Evolutionary conservation across 208 protist genomes (phyloP).

Genomic region (Acanthamoeba culbertsoni): DNA sequence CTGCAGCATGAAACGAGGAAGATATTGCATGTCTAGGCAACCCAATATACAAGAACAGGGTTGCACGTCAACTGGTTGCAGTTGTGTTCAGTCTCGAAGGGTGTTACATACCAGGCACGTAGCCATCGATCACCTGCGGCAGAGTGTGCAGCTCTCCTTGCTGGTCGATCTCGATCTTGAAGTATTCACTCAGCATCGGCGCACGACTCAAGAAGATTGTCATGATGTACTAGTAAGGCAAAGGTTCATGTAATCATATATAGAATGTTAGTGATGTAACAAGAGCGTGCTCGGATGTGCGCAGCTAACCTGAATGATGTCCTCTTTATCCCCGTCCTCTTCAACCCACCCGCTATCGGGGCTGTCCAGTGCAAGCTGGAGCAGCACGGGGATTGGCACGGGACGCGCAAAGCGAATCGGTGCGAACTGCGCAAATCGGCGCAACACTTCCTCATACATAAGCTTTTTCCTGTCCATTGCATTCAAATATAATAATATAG

Average conservation of each 20-base stretch:
- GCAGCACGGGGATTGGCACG: constrained; percentile 8
- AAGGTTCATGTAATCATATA: not conserved
- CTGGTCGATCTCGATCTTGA: constrained; percentile 42
- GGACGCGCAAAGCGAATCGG: constrained; percentile 48
- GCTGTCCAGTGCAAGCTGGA: constrained; percentile 36
- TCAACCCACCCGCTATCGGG: constrained; percentile 57
- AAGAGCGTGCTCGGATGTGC: not conserved
- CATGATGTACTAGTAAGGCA: constrained; percentile 41
- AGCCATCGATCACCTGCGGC: constrained; percentile 46
- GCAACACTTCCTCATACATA: constrained; percentile 62
- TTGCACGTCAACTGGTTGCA: not conserved
- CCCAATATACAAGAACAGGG: not conserved
- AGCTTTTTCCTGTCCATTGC: constrained; percentile 56
- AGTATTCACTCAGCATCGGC: constrained; percentile 63
- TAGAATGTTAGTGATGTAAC: not conserved
- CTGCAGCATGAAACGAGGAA: not conserved
- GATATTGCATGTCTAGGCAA: constrained; percentile 38
- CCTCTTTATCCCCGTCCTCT: constrained; percentile 50
- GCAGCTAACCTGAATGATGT: constrained; percentile 20
- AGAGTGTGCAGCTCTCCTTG: constrained; percentile 46
- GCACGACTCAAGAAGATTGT: not conserved
- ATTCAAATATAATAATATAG: not conserved
- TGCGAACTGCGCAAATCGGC: constrained; percentile 41
- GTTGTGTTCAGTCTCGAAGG: not conserved
- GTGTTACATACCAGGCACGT: not conserved